Percentiles rank a stretch among this genome's conserved stretches.
phyloP scores from a whole-genome alignment of 2,329 filamentous ascomycete species.

The Monosporascus cannonballus region DNA sequence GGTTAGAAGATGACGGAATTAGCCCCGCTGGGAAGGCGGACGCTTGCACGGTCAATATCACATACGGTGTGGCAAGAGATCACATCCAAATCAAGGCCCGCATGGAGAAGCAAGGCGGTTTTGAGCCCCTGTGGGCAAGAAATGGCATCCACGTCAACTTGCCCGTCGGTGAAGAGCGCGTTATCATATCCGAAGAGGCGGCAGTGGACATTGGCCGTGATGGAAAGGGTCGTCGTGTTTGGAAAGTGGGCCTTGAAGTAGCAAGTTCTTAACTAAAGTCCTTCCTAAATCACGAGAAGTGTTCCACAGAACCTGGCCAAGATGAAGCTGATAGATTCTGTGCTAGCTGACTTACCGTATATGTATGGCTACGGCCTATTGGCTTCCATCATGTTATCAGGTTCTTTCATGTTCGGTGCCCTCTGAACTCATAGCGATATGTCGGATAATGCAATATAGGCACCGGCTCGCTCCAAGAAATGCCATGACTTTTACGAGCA shows the following conservation, averaged over 20 bases:
- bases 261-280: background rate
- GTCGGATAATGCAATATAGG: too few species aligned
- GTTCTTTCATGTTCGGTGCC: too few species aligned
- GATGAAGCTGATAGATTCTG: too few species aligned
- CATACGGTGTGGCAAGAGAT: constrained; percentile 12
- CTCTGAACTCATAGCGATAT: too few species aligned
- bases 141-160: constrained; percentile 21
- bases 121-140: constrained; percentile 22
- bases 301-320: constrained; percentile 10
- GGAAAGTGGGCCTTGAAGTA: constrained; percentile 9
- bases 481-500: too few species aligned
- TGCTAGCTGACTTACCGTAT: too few species aligned
- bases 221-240: constrained; percentile 13
- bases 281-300: background rate
- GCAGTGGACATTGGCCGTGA: constrained; percentile 13
- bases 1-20: constrained; percentile 28
- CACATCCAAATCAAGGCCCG: constrained; percentile 14
- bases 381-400: too few species aligned
- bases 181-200: constrained; percentile 8
- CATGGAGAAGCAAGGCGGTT: constrained; percentile 13
- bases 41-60: constrained; percentile 12
- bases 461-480: too few species aligned
- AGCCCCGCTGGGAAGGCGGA: constrained; percentile 20
- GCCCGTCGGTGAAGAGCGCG: constrained; percentile 26
- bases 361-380: too few species aligned